These are phyloP conservation scores for Trametes gibbosa DNA, from an alignment of 768 basidiomycete genomes.

Conservation along the genomic window DNA sequence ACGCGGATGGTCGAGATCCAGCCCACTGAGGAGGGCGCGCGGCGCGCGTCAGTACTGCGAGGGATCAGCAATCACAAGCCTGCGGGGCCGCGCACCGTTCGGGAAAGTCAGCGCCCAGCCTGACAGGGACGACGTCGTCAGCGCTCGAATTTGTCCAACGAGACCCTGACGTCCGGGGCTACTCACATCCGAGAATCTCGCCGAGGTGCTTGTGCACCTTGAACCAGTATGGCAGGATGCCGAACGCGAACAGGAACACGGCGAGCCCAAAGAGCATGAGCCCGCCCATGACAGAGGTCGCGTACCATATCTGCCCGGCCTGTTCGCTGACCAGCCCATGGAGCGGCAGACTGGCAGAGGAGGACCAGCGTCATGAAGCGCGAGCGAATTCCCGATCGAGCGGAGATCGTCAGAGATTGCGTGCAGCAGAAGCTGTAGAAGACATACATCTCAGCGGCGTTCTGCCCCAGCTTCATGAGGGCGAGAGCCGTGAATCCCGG, in stretches of 20 bases:
- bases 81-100: slow-evolving; percentile 30
- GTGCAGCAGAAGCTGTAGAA: background rate
- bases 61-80: background rate
- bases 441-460: slow-evolving; percentile 38
- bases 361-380: background rate
- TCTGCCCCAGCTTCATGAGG: slow-evolving; percentile 42
- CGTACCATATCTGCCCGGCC: slow-evolving; percentile 47
- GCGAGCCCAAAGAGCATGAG: slow-evolving; percentile 46
- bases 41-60: background rate
- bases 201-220: slow-evolving; percentile 45
- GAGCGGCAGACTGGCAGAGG: slow-evolving; percentile 30
- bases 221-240: slow-evolving; percentile 46
- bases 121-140: slow-evolving; percentile 17
- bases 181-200: slow-evolving; percentile 46
- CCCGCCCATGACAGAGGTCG: slow-evolving; percentile 37
- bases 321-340: slow-evolving; percentile 36
- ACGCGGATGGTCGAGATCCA: slow-evolving; percentile 44
- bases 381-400: slow-evolving; percentile 8
- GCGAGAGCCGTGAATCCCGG: slow-evolving; percentile 50
- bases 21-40: slow-evolving; percentile 28
- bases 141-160: background rate
- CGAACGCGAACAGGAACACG: slow-evolving; percentile 46
- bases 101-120: slow-evolving; percentile 49
- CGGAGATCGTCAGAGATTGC: slow-evolving; percentile 5
- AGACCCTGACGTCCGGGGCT: background rate